A percentile compares a stretch with the other conserved stretches of the same genome.
These are phyloP conservation scores for Globisporangium nodosum DNA, from an alignment of 352 stramenopile species.

Conservation along the genomic window DNA sequence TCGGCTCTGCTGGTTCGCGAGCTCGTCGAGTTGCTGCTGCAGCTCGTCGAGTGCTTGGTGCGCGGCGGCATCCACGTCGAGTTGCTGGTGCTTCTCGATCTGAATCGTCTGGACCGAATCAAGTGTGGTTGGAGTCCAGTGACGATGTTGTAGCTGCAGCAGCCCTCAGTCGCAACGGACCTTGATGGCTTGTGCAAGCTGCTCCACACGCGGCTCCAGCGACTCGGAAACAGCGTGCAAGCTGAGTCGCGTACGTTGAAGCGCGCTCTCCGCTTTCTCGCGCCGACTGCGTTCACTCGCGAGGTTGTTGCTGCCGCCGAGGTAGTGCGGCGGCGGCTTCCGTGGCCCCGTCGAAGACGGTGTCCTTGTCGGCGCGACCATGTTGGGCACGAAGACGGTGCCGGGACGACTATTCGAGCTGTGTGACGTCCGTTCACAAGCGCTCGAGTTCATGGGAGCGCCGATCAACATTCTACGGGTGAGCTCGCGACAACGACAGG, in stretches of 20 bases:
- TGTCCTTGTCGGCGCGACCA: background rate
- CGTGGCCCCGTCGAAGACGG: background rate
- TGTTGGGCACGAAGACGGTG: background rate
- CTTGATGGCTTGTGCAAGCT: conserved; percentile 42
- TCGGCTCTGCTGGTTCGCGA: conserved; percentile 27
- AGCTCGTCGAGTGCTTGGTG: conserved; percentile 49
- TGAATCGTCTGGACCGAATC: conserved; percentile 34
- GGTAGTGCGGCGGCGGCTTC: conserved; percentile 26
- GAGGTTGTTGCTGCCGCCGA: conserved; percentile 68
- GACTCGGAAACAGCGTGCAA: conserved; percentile 33
- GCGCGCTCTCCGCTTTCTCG: conserved; percentile 39
- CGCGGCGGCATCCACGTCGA: conserved; percentile 53
- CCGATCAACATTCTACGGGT: too few species aligned
- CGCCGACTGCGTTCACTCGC: conserved; percentile 48
- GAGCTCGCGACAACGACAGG: too few species aligned
- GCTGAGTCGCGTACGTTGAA: conserved; percentile 28
- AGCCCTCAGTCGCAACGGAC: conserved; percentile 13
- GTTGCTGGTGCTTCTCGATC: conserved; percentile 43
- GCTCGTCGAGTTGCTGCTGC: conserved; percentile 45
- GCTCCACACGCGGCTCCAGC: conserved; percentile 41
- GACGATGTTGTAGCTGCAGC: background rate
- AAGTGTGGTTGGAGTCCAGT: background rate
- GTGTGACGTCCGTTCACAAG: too few species aligned
- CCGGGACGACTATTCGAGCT: background rate
- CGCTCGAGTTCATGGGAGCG: too few species aligned